Percentiles rank a stretch among this genome's conserved stretches.
These are phyloP conservation scores for Fusarium xyrophilum DNA, from an alignment of 2,329 filamentous ascomycete genomes.

Conservation along the genomic window DNA sequence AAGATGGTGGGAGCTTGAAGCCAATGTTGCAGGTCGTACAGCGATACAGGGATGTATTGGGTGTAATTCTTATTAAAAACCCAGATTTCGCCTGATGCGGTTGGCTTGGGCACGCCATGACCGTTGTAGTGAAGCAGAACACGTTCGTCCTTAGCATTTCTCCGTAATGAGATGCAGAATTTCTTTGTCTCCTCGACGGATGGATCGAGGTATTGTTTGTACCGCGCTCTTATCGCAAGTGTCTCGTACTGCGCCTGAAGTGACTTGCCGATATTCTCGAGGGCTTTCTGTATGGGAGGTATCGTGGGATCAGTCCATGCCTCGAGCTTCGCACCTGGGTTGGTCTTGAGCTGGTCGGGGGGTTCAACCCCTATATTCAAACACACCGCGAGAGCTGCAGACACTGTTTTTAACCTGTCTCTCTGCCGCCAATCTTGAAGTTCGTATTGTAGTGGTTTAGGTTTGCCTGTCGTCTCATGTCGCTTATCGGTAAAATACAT, in stretches of 20 bases:
- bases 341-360: conserved; percentile 95
- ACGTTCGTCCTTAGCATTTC: conserved; percentile 94
- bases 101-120: conserved; percentile 95
- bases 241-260: conserved; percentile 97
- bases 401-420: conserved; percentile 95
- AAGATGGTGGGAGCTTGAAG: conserved; percentile 94
- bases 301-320: conserved; percentile 95
- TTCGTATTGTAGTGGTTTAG: conserved; percentile 69
- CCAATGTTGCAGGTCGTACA: conserved; percentile 96
- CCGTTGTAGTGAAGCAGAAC: conserved; percentile 99
- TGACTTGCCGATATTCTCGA: conserved; percentile 94
- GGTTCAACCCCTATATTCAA: conserved; percentile 98
- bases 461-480: conserved; percentile 91
- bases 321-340: conserved; percentile 89
- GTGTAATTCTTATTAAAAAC: conserved; percentile 99
- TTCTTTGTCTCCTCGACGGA: conserved; percentile 98
- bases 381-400: conserved; percentile 90
- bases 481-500: conserved; percentile 99
- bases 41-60: conserved; percentile 95
- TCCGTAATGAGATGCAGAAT: conserved; percentile 86
- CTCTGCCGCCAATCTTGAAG: conserved; percentile 97
- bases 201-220: conserved; percentile 95
- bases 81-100: conserved; percentile 96
- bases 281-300: conserved; percentile 79
- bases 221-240: conserved; percentile 90